Evolutionary conservation across 2,329 filamentous ascomycete species (phyloP).

Genomic region (Monosporascus sp.): DNA sequence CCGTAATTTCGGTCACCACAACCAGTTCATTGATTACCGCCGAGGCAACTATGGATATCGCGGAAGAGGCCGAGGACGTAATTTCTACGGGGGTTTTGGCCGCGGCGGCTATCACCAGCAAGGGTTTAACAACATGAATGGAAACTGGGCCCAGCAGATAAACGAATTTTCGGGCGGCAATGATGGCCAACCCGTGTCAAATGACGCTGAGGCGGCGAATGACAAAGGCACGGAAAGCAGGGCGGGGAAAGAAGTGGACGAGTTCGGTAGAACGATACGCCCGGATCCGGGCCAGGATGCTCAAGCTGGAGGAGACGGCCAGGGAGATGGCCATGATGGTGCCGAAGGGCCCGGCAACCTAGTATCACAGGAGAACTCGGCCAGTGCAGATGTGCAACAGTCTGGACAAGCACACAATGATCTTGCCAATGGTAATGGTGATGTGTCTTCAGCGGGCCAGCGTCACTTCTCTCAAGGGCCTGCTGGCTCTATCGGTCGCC

Average conservation of each 20-base stretch:
- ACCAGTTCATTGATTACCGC: slow-evolving; percentile 74
- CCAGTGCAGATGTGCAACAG: slow-evolving; percentile 19
- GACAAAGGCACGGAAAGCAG: slow-evolving; percentile 13
- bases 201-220: slow-evolving; percentile 12
- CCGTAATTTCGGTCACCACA: slow-evolving; percentile 74
- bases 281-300: slow-evolving; percentile 17
- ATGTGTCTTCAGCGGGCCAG: slow-evolving; percentile 28
- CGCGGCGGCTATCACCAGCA: slow-evolving; percentile 47
- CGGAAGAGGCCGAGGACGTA: slow-evolving; percentile 58
- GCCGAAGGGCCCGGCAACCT: slow-evolving; percentile 13
- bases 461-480: slow-evolving; percentile 19
- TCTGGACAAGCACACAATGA: slow-evolving; percentile 20
- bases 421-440: slow-evolving; percentile 25
- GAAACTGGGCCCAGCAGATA: slow-evolving; percentile 21
- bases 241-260: slow-evolving; percentile 30
- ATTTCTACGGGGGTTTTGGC: slow-evolving; percentile 47
- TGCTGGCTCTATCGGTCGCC: slow-evolving; percentile 15
- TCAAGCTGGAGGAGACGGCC: slow-evolving; percentile 15
- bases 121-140: slow-evolving; percentile 31
- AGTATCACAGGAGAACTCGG: slow-evolving; percentile 16
- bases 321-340: slow-evolving; percentile 10
- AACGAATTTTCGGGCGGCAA: slow-evolving; percentile 13
- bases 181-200: slow-evolving; percentile 14
- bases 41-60: slow-evolving; percentile 63
- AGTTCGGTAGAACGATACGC: slow-evolving; percentile 33